Evolutionary conservation across 106 monocot genomes (phyloP).

Genomic region (Dendrobium catenatum): DNA sequence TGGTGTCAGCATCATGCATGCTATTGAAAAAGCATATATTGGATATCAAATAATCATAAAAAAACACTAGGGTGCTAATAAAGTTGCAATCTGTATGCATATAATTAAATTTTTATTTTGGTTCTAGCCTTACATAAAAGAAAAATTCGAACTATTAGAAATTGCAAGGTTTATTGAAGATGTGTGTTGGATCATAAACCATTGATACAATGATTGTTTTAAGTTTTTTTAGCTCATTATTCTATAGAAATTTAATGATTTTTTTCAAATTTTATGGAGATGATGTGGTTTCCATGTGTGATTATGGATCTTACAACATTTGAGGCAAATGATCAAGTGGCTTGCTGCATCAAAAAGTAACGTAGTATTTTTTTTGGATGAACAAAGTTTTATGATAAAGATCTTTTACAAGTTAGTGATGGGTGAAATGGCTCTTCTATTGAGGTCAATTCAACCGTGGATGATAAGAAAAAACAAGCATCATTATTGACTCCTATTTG

Average conservation of each 20-base stretch:
- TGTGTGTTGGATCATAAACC: background rate
- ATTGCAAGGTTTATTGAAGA: background rate
- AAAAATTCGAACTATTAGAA: background rate
- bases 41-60: background rate
- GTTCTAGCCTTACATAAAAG: background rate
- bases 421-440: no score
- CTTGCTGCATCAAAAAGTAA: background rate
- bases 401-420: background rate
- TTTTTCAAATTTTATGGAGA: background rate
- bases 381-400: background rate
- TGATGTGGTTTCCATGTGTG: background rate
- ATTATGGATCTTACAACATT: background rate
- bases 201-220: background rate
- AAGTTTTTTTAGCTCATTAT: background rate
- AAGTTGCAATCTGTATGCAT: background rate
- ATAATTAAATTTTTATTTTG: background rate
- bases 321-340: background rate
- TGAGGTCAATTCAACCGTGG: background rate
- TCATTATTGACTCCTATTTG: background rate
- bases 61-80: background rate
- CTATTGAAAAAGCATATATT: background rate
- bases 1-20: background rate
- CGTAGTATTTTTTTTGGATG: background rate
- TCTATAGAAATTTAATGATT: background rate
- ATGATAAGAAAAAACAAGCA: background rate